Evolutionary conservation across 2,329 filamentous ascomycete species (phyloP), one percentile per base, ranked within the genome.

Genomic region (Madurella mycetomatis): DNA sequence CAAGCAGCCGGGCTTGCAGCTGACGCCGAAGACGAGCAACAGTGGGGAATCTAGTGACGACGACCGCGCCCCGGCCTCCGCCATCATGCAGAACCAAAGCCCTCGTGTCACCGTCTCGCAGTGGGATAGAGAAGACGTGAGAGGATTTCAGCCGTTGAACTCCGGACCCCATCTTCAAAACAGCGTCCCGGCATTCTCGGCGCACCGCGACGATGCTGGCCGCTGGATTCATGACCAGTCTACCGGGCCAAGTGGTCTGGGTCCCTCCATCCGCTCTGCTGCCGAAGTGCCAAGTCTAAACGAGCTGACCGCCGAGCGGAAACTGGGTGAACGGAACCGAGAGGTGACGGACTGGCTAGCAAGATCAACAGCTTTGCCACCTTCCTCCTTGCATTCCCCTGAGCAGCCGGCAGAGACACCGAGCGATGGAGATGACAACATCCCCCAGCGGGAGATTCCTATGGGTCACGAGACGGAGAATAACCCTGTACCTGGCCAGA

Each of bases 81-180:
- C 70, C 47, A 62, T 69, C 50, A 79, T 79, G 74, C 66, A 71
- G 32, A 65, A 69, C 17, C 75, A 73, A 55, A 83, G 81, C 62
- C 80, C 81, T 7, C 74, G 74, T 30, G 77, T 84, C 17, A 81
- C 76, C 5, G 77, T 83, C 46, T 83, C 81, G 1, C 69, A 80
- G 58, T 83, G 78, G 77, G 78, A 75, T 44, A 73, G 71, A 56
- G 77, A 73, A 48, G 63, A 67, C 41, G 65, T 64, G 37, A 65
- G 52, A 57, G 64, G 45, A 9, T 46, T 46, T 1, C 42, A 50
- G 15, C 37, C 47, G 1, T 12, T 51, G 15, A 48, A 56, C n/a
- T 30, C 49, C 15, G 46, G 45, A 12, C 47, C 58, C 25, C 16
- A 55, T 3, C 45, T 56, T 15, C 56, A 58, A 41, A 43, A 55